Conservation (phyloP, 148 eudicot species). For the Silene latifolia region DNA sequence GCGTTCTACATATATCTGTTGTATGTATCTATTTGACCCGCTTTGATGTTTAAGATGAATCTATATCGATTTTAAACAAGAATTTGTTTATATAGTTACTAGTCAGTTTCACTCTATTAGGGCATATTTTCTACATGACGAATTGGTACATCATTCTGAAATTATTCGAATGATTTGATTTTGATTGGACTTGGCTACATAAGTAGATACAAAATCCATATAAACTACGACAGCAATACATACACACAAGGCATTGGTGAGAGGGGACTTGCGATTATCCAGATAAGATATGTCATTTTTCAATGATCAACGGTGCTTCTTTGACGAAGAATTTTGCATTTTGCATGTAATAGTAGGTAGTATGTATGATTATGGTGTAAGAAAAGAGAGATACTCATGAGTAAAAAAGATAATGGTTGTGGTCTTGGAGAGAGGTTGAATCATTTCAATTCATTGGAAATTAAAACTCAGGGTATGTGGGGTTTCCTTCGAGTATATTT, state of each 20-base stretch:
- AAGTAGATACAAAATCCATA: neutral
- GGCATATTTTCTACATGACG: too few relatives aligned
- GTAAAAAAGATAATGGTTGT: conserved; percentile 9
- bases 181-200: conserved; percentile 29
- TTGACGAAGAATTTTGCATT: neutral
- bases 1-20: too few relatives aligned
- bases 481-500: conserved; percentile 1
- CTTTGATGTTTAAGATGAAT: too few relatives aligned
- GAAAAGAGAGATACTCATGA: neutral
- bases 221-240: neutral
- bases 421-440: neutral
- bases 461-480: conserved; percentile 7
- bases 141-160: too few relatives aligned
- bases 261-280: conserved; percentile 8
- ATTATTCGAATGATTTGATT: conserved; percentile 5
- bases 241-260: too few relatives aligned
- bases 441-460: conserved; percentile 29
- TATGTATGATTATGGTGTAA: conserved; percentile 9
- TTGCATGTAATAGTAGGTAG: neutral
- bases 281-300: conserved; percentile 23
- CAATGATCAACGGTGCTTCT: neutral
- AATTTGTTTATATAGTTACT: too few relatives aligned
- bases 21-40: too few relatives aligned
- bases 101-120: too few relatives aligned
- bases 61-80: too few relatives aligned